A percentile compares a stretch with the other conserved stretches of the same genome.
Evolutionary conservation across 139 green algal species (phyloP).

Genomic region (Chlorella sp.): DNA sequence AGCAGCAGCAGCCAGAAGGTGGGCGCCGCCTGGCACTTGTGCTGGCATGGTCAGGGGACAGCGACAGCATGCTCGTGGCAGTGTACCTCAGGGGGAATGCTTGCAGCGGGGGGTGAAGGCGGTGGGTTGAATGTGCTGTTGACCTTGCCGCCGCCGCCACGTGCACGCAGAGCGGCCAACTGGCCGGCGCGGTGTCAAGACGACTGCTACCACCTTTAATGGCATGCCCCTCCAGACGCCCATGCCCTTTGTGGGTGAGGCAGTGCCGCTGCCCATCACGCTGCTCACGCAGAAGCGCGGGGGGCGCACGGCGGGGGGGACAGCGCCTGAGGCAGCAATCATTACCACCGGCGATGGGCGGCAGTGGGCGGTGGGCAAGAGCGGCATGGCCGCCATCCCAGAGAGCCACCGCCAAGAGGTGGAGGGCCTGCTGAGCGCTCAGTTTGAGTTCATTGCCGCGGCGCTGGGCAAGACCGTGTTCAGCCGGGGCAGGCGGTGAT

Average conservation of each 20-base stretch:
- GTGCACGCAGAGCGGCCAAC: conserved; percentile 5
- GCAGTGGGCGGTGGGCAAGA: conserved; percentile 39
- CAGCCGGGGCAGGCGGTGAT: neutral
- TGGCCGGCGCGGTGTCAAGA: neutral
- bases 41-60: neutral
- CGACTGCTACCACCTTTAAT: conserved; percentile 3
- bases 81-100: neutral
- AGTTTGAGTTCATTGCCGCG: conserved; percentile 47
- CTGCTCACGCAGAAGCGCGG: conserved; percentile 37
- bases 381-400: conserved; percentile 27
- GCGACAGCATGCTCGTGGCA: neutral
- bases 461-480: conserved; percentile 46
- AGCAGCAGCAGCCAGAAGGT: neutral
- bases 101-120: neutral
- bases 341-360: conserved; percentile 35
- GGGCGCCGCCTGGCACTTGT: neutral
- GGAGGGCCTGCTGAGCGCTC: conserved; percentile 29
- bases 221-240: conserved; percentile 43
- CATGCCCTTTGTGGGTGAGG: conserved; percentile 40
- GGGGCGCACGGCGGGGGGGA: conserved; percentile 29
- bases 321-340: conserved; percentile 27
- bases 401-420: conserved; percentile 38
- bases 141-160: neutral
- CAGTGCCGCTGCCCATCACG: conserved; percentile 33
- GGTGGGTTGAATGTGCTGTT: neutral